phyloP scores from a whole-genome alignment of 2,329 filamentous ascomycete genomes.

The Fusarium sulawesiense region DNA sequence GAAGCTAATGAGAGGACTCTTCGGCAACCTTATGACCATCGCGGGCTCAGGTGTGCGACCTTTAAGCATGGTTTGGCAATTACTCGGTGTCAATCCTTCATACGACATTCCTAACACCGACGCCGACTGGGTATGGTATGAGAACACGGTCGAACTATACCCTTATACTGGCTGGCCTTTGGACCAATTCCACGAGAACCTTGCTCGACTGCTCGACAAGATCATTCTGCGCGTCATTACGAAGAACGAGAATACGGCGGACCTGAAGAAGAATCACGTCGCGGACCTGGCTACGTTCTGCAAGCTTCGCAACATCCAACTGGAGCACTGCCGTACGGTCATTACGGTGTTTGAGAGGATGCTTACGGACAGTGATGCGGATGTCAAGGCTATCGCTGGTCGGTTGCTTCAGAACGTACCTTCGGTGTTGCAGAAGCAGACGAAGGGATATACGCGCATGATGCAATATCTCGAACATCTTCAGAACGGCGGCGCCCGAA shows the following conservation, averaged over 20 bases:
- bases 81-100: neutral
- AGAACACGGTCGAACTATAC: constrained; percentile 20
- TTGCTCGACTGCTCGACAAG: constrained; percentile 18
- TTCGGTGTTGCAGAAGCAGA: constrained; percentile 3
- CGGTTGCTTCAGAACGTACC: neutral
- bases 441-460: constrained; percentile 5
- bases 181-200: constrained; percentile 8
- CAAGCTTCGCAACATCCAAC: constrained; percentile 20
- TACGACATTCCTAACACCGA: constrained; percentile 1
- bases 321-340: constrained; percentile 15
- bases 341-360: constrained; percentile 10
- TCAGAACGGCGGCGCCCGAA: neutral
- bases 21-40: constrained; percentile 21
- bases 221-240: constrained; percentile 6
- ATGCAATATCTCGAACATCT: constrained; percentile 1
- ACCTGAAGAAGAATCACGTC: constrained; percentile 1
- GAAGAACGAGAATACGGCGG: constrained; percentile 1
- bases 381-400: neutral
- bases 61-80: constrained; percentile 28
- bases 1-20: constrained; percentile 10
- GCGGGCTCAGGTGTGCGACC: constrained; percentile 3
- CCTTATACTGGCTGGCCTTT: constrained; percentile 22
- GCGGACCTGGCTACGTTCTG: neutral
- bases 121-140: constrained; percentile 16
- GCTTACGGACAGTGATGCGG: neutral